A percentile compares a stretch with the other conserved stretches of the same genome.
Conservation (phyloP, 352 stramenopile genomes). For the Elongisporangium prolatum region DNA sequence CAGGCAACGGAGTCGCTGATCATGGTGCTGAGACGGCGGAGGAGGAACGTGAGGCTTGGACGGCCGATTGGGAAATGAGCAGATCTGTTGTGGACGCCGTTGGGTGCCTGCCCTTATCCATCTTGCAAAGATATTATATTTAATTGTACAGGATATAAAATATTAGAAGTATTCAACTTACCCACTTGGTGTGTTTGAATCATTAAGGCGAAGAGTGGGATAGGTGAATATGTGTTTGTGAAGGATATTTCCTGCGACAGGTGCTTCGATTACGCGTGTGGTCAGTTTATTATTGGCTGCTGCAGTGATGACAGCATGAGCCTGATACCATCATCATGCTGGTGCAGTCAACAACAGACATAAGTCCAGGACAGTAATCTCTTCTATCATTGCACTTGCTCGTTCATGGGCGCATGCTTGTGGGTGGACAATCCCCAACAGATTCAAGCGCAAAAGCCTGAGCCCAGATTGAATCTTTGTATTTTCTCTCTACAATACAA, state of each 20-base stretch:
- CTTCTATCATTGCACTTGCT: background rate
- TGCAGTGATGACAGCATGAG: background rate
- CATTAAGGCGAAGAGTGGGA: background rate
- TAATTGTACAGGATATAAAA: background rate
- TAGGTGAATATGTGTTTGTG: background rate
- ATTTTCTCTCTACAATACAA: background rate
- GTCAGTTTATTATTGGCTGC: background rate
- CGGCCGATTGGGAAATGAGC: slow-evolving; percentile 12
- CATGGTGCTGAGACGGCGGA: slow-evolving; percentile 21
- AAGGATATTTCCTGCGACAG: background rate
- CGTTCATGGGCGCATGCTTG: background rate
- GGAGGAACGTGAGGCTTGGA: slow-evolving; percentile 1
- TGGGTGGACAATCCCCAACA: background rate
- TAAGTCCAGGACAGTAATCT: background rate
- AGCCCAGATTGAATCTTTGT: background rate
- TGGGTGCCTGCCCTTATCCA: background rate
- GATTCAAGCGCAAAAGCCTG: background rate
- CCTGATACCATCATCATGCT: background rate
- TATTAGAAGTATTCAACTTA: too few species aligned
- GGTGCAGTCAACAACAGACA: background rate
- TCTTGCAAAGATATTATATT: background rate
- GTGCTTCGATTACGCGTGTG: background rate
- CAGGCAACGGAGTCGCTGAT: slow-evolving; percentile 75
- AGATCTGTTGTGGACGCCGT: background rate
- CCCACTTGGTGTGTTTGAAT: background rate